Conservation (phyloP, 306 rosid genomes). For the Lagenaria siceraria region DNA sequence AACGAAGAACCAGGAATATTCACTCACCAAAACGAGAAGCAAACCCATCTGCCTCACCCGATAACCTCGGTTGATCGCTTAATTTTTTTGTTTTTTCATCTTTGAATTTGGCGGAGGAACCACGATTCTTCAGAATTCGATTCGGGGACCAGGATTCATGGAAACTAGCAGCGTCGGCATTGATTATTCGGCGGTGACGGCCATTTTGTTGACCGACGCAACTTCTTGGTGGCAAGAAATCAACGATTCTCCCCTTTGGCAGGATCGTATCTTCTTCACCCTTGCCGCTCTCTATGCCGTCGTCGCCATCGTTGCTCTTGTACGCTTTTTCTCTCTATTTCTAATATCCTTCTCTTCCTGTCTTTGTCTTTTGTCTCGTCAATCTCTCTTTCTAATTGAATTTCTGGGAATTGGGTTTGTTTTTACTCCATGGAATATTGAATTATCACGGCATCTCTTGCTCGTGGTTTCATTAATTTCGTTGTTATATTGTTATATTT, state of each 20-base stretch:
- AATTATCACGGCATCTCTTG: background rate
- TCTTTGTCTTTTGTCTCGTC: background rate
- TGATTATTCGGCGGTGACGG: slow-evolving; percentile 32
- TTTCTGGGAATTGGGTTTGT: background rate
- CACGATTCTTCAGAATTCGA: background rate
- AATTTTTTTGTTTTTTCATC: background rate
- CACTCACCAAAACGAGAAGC: background rate
- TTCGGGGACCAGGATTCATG: slow-evolving; percentile 10
- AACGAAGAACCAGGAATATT: background rate
- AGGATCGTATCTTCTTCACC: slow-evolving; percentile 59
- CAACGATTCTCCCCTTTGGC: slow-evolving; percentile 65
- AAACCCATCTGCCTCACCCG: background rate
- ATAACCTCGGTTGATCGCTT: background rate
- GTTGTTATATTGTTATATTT: background rate
- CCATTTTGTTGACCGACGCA: slow-evolving; percentile 35
- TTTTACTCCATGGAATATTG: background rate
- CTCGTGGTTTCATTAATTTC: background rate
- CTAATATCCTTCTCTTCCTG: background rate
- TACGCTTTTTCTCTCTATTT: slow-evolving; percentile 5
- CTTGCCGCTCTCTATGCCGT: slow-evolving; percentile 70
- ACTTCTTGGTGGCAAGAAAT: slow-evolving; percentile 76
- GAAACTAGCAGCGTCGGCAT: slow-evolving; percentile 27
- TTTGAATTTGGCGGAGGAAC: background rate
- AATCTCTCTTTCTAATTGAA: background rate
- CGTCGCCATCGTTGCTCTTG: slow-evolving; percentile 75